Evolutionary conservation across 1,284 basidiomycete species (phyloP).

Genomic region (Phlebopus sp.): DNA sequence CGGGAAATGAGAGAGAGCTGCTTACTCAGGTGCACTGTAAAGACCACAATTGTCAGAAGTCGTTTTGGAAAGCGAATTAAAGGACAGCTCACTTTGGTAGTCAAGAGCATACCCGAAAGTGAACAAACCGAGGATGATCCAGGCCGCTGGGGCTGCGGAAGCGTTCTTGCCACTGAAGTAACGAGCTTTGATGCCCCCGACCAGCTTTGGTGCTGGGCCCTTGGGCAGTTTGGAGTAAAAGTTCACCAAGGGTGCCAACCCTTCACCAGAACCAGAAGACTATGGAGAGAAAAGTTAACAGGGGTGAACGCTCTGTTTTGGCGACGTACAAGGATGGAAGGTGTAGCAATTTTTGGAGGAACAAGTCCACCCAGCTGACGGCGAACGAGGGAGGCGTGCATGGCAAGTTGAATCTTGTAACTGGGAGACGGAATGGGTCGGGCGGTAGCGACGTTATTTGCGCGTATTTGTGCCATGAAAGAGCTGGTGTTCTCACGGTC

Average conservation of each 20-base stretch:
- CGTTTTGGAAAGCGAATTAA: conserved; percentile 3
- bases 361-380: conserved; percentile 81
- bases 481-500: conserved; percentile 12
- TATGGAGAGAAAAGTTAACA: conserved; percentile 24
- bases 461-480: conserved; percentile 15
- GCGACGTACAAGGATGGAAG: conserved; percentile 73
- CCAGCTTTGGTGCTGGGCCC: conserved; percentile 62
- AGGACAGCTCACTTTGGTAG: conserved; percentile 76
- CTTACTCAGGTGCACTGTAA: conserved; percentile 77
- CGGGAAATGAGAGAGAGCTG: conserved; percentile 16
- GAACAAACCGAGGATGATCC: conserved; percentile 74
- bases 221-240: conserved; percentile 95
- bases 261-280: conserved; percentile 77
- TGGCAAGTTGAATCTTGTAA: conserved; percentile 33
- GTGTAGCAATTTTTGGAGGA: conserved; percentile 94
- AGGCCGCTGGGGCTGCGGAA: conserved; percentile 70
- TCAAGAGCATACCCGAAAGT: conserved; percentile 86
- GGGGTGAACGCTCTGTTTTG: not conserved
- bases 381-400: conserved; percentile 83
- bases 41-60: conserved; percentile 6
- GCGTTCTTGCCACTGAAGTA: conserved; percentile 89
- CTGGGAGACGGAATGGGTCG: conserved; percentile 20
- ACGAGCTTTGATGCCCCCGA: conserved; percentile 70
- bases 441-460: conserved; percentile 14
- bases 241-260: conserved; percentile 82